These are phyloP conservation scores for Pisolithus sp. DNA, from an alignment of 768 basidiomycete genomes.

Conservation along the genomic window DNA sequence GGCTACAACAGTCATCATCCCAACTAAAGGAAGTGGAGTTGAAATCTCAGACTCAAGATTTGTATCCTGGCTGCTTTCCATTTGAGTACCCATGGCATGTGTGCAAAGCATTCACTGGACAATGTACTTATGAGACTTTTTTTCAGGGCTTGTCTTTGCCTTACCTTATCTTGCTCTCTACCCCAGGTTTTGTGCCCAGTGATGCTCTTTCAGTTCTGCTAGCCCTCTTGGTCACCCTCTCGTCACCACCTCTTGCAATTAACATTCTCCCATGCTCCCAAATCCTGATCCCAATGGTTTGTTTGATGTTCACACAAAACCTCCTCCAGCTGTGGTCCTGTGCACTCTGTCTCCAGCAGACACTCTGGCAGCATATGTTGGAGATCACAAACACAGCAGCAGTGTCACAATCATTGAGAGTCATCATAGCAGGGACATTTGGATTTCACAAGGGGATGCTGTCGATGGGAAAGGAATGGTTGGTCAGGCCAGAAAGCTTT, in stretches of 20 bases:
- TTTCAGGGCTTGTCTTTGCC: too few relatives aligned
- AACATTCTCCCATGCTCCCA: slow-evolving; percentile 56
- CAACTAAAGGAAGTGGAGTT: slow-evolving; percentile 38
- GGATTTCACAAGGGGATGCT: slow-evolving; percentile 65
- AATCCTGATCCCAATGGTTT: slow-evolving; percentile 60
- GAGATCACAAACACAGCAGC: slow-evolving; percentile 58
- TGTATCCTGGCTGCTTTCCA: slow-evolving; percentile 58
- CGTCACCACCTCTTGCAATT: slow-evolving; percentile 59
- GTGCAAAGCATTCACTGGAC: not conserved
- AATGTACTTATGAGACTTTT: too few relatives aligned
- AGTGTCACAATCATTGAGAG: slow-evolving; percentile 64
- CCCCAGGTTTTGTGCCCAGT: slow-evolving; percentile 33
- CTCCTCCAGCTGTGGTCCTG: slow-evolving; percentile 33
- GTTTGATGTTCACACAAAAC: slow-evolving; percentile 45
- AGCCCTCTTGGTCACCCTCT: slow-evolving; percentile 57
- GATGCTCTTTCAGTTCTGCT: slow-evolving; percentile 43
- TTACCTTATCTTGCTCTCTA: too few relatives aligned
- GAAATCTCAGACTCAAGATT: slow-evolving; percentile 52
- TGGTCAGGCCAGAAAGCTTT: slow-evolving; percentile 68
- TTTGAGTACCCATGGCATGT: slow-evolving; percentile 68
- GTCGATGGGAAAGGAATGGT: slow-evolving; percentile 35
- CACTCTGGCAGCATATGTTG: slow-evolving; percentile 16
- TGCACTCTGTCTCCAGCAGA: slow-evolving; percentile 40
- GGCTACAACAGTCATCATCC: too few relatives aligned
- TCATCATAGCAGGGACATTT: slow-evolving; percentile 67